phyloP scores from a whole-genome alignment of 768 basidiomycete species.

The Galerina sulciceps region DNA sequence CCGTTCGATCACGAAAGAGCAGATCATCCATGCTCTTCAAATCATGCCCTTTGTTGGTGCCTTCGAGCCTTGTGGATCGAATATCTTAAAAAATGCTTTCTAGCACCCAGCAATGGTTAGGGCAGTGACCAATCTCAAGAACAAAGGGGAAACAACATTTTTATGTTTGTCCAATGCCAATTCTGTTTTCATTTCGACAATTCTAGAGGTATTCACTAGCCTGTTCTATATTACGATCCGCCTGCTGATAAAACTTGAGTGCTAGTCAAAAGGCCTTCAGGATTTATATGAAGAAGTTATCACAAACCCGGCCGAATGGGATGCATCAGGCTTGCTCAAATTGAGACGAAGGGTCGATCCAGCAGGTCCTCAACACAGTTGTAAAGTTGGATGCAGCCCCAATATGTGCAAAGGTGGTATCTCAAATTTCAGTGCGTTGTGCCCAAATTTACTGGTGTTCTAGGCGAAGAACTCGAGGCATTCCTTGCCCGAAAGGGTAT shows the following conservation, averaged over 20 bases:
- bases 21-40: constrained; percentile 79
- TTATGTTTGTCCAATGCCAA: constrained; percentile 96
- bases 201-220: constrained; percentile 62
- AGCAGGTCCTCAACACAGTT: constrained; percentile 76
- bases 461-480: constrained; percentile 91
- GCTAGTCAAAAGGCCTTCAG: constrained; percentile 73
- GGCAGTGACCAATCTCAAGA: constrained; percentile 79
- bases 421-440: not conserved
- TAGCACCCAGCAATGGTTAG: constrained; percentile 98
- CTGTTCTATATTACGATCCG: not conserved
- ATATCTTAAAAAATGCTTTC: not conserved
- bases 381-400: constrained; percentile 85
- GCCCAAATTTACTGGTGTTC: not conserved
- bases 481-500: constrained; percentile 69
- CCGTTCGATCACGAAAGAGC: constrained; percentile 67
- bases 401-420: constrained; percentile 96
- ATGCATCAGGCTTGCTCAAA: constrained; percentile 68
- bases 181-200: constrained; percentile 86
- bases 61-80: not conserved
- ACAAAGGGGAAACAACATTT: constrained; percentile 70
- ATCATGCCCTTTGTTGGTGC: constrained; percentile 84
- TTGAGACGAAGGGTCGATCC: constrained; percentile 80
- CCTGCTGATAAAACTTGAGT: not conserved
- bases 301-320: constrained; percentile 92
- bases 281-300: constrained; percentile 82